Evolutionary conservation across 2,329 filamentous ascomycete species (phyloP).

Genomic region (Thyridium curvatum): DNA sequence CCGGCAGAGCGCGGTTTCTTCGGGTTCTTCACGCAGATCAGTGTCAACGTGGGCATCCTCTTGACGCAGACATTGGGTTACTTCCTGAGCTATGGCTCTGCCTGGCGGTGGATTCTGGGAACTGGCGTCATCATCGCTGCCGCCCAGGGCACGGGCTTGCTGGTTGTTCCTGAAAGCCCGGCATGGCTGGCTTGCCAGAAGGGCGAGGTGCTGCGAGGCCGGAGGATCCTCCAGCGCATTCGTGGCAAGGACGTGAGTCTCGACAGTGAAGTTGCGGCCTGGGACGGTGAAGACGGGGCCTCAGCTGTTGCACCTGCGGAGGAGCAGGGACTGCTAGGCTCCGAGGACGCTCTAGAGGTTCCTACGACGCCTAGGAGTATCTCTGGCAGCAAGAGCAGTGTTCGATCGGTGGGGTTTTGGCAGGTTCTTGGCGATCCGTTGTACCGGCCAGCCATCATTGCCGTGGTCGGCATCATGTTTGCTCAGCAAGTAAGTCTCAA

Average conservation of each 20-base stretch:
- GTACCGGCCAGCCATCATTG: constrained; percentile 69
- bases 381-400: too few relatives aligned
- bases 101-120: constrained; percentile 81
- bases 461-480: constrained; percentile 85
- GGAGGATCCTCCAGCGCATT: constrained; percentile 65
- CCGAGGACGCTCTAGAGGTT: constrained; percentile 14
- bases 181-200: constrained; percentile 69
- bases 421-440: constrained; percentile 60
- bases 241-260: constrained; percentile 65
- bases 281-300: constrained; percentile 36
- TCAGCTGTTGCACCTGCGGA: constrained; percentile 39
- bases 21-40: constrained; percentile 79
- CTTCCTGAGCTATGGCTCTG: constrained; percentile 71
- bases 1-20: constrained; percentile 71
- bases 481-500: constrained; percentile 69
- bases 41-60: constrained; percentile 87
- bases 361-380: constrained; percentile 22
- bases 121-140: constrained; percentile 63
- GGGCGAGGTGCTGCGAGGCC: constrained; percentile 55
- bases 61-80: constrained; percentile 77
- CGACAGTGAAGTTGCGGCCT: constrained; percentile 62
- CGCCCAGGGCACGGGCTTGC: constrained; percentile 62
- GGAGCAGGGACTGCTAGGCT: constrained; percentile 61
- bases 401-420: constrained; percentile 45
- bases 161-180: constrained; percentile 80